Conservation (phyloP, 352 stramenopile species). For the Phytopythium sindhum region DNA sequence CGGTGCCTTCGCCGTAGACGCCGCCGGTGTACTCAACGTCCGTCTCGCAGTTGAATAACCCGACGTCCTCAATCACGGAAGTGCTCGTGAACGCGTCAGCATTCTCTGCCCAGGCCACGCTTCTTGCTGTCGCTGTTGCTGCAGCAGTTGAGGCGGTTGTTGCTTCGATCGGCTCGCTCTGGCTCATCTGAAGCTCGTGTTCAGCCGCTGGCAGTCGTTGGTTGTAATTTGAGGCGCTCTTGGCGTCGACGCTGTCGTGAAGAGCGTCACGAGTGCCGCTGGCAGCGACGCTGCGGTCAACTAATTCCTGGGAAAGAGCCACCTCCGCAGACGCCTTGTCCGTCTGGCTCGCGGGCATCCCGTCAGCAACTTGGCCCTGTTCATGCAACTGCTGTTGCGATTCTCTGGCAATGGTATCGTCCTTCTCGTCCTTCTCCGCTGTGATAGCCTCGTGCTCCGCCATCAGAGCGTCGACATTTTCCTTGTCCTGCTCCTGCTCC, state of each 20-base stretch:
- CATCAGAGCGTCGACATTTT: constrained; percentile 1
- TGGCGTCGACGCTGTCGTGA: background rate
- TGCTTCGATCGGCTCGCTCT: background rate
- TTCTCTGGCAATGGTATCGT: background rate
- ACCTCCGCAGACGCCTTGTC: background rate
- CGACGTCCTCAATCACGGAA: constrained; percentile 81
- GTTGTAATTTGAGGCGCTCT: background rate
- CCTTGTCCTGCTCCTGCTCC: constrained; percentile 9
- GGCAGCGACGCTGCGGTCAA: background rate
- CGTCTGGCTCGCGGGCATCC: background rate
- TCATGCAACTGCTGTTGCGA: background rate
- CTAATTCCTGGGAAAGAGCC: background rate
- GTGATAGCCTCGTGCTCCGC: constrained; percentile 5
- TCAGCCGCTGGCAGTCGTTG: background rate
- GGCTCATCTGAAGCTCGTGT: background rate
- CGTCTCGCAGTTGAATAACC: constrained; percentile 77
- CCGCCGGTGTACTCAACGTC: constrained; percentile 82
- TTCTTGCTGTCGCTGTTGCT: background rate
- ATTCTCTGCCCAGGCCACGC: background rate
- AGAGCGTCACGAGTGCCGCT: background rate
- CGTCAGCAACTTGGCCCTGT: background rate
- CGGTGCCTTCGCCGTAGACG: constrained; percentile 81
- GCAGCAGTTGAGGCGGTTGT: background rate
- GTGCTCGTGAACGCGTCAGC: constrained; percentile 59
- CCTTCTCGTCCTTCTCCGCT: constrained; percentile 5